A percentile compares a stretch with the other conserved stretches of the same genome.
Conservation (phyloP, 164 flowering plant species). For the Sextonia rubra region DNA sequence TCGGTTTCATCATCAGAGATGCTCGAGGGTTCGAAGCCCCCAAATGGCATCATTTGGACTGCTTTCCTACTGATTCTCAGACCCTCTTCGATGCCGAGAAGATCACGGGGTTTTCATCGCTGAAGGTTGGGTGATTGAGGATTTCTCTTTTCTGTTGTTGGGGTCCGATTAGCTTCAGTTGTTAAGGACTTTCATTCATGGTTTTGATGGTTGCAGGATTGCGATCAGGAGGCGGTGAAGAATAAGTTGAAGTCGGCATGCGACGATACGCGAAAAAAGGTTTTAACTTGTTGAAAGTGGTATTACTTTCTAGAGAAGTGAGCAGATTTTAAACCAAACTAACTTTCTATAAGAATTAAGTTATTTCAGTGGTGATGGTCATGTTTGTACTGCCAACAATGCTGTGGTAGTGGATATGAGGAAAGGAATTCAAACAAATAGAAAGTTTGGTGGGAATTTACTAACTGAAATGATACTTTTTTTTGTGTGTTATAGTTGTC, state of each 20-base stretch:
- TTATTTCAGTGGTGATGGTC: neutral
- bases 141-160: neutral
- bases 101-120: slow-evolving; percentile 52
- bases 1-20: slow-evolving; percentile 55
- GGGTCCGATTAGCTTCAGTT: neutral
- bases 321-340: too few relatives aligned
- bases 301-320: neutral
- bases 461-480: neutral
- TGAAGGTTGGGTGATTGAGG: slow-evolving; percentile 37
- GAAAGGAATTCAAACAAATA: slow-evolving; percentile 6
- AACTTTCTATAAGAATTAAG: neutral
- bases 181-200: neutral
- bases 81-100: slow-evolving; percentile 34
- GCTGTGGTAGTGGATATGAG: neutral
- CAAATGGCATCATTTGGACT: slow-evolving; percentile 75
- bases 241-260: slow-evolving; percentile 20
- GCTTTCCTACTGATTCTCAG: slow-evolving; percentile 42
- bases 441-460: neutral
- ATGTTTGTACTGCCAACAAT: neutral
- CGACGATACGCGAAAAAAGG: slow-evolving; percentile 13
- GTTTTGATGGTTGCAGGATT: slow-evolving; percentile 26
- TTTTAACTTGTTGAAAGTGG: neutral
- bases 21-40: slow-evolving; percentile 60
- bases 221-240: slow-evolving; percentile 57
- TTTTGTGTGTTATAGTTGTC: slow-evolving; percentile 1